Conservation (phyloP, 2,329 filamentous ascomycete species). For the Curvularia sp. region DNA sequence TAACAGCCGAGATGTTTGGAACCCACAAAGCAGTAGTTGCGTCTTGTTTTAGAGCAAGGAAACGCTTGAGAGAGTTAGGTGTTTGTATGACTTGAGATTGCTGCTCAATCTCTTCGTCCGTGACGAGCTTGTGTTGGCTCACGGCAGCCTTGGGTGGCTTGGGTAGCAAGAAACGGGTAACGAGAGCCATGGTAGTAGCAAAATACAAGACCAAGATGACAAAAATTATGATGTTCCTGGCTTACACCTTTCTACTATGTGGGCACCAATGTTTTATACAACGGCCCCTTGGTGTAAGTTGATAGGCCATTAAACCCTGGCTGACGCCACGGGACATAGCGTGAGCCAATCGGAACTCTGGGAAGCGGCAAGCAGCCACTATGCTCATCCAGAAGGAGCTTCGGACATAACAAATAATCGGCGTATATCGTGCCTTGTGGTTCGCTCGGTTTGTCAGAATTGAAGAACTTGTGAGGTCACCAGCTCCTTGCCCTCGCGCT, state of each 20-base stretch:
- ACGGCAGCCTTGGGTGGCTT: constrained; percentile 28
- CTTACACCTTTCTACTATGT: constrained; percentile 20
- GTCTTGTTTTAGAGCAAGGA: constrained; percentile 30
- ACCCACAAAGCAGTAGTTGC: constrained; percentile 28
- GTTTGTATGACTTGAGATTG: constrained; percentile 23
- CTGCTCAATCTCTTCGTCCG: constrained; percentile 23
- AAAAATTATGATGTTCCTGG: constrained; percentile 25
- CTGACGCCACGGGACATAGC: constrained; percentile 11
- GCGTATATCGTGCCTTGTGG: constrained; percentile 21
- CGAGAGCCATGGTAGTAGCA: constrained; percentile 38
- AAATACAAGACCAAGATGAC: constrained; percentile 23
- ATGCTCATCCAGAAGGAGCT: constrained; percentile 9
- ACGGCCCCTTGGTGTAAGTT: constrained; percentile 21
- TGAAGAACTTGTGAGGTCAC: constrained; percentile 5
- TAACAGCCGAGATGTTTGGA: constrained; percentile 38
- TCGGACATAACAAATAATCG: constrained; percentile 18
- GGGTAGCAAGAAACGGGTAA: constrained; percentile 37
- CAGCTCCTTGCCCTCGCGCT: constrained; percentile 3
- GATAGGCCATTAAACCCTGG: constrained; percentile 18
- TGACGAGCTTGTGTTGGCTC: constrained; percentile 17
- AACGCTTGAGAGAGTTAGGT: constrained; percentile 29
- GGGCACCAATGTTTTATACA: constrained; percentile 28
- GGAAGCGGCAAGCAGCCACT: constrained; percentile 33
- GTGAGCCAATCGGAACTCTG: constrained; percentile 38
- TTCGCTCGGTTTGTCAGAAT: constrained; percentile 13